Conservation (phyloP, 2,329 filamentous ascomycete genomes). For the Colletotrichum filicis region DNA sequence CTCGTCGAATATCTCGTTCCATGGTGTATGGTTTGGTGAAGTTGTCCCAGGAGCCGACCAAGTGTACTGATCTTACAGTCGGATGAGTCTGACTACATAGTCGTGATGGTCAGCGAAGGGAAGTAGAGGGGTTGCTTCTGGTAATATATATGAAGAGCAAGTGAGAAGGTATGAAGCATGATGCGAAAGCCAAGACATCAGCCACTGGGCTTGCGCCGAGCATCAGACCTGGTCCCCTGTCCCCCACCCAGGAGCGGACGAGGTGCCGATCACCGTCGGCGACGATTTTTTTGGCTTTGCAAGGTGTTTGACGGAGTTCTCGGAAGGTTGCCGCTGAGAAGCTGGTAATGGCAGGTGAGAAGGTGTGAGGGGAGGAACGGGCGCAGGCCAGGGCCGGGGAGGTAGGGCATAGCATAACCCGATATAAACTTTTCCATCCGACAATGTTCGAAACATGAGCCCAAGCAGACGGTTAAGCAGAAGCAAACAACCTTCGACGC, state of each 20-base stretch:
- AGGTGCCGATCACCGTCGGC: conserved; percentile 22
- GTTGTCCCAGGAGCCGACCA: conserved; percentile 96
- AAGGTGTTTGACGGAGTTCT: conserved; percentile 32
- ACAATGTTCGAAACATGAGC: conserved; percentile 33
- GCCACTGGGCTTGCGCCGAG: conserved; percentile 32
- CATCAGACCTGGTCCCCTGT: conserved; percentile 14
- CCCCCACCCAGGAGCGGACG: conserved; percentile 7
- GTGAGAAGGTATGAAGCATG: conserved; percentile 1
- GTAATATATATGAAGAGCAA: conserved; percentile 22
- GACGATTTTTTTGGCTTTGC: conserved; percentile 25
- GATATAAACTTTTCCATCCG: conserved; percentile 34
- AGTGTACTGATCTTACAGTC: conserved; percentile 75
- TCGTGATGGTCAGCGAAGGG: conserved; percentile 39
- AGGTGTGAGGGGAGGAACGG: conserved; percentile 23
- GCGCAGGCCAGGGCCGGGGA: conserved; percentile 26
- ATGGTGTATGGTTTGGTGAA: conserved; percentile 83
- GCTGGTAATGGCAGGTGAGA: conserved; percentile 10
- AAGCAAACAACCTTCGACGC: conserved; percentile 29
- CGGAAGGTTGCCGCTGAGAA: conserved; percentile 30
- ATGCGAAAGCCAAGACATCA: conserved; percentile 32
- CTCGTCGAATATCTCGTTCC: conserved; percentile 81
- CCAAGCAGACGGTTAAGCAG: conserved; percentile 27
- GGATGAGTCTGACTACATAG: conserved; percentile 66
- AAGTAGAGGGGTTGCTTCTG: background rate
- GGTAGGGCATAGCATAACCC: conserved; percentile 25